Evolutionary conservation across 805 yeast species (phyloP).

Genomic region (Monosporozyma yasuniensis): DNA sequence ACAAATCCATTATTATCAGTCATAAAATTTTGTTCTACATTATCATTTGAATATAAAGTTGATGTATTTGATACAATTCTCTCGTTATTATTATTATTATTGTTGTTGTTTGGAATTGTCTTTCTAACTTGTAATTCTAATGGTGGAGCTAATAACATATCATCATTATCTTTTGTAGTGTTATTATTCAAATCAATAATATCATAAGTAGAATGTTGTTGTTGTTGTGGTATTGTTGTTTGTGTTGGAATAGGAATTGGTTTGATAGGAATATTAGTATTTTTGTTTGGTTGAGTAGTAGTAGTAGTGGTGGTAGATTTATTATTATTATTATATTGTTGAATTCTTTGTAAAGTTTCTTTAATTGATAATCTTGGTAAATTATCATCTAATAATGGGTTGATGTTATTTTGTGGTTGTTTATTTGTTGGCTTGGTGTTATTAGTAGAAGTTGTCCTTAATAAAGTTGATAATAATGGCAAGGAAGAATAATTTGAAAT

Average conservation of each 20-base stretch:
- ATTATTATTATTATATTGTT: constrained; percentile 7
- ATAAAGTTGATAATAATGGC: constrained; percentile 21
- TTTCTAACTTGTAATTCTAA: background rate
- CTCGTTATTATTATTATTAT: background rate
- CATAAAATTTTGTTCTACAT: background rate
- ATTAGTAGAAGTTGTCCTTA: constrained; percentile 8
- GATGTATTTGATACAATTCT: constrained; percentile 8
- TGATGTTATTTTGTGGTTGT: background rate
- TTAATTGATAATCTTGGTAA: constrained; percentile 9
- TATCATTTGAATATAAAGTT: constrained; percentile 4
- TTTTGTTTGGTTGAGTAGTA: background rate
- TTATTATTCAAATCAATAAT: background rate
- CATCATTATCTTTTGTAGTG: background rate
- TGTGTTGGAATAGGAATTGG: background rate
- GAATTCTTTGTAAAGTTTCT: constrained; percentile 17
- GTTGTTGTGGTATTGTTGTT: background rate
- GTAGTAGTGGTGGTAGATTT: background rate
- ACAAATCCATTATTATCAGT: constrained; percentile 9
- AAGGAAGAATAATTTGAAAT: constrained; percentile 12
- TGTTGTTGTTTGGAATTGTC: background rate
- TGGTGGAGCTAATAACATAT: background rate
- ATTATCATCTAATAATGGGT: constrained; percentile 1
- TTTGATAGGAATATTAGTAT: background rate
- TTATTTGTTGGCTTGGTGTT: too few relatives aligned
- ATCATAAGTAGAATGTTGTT: background rate